Percentiles rank a stretch among this genome's conserved stretches.
Conservation (phyloP, 1,139 yeast species). For the Suhomyces coccinellae region DNA sequence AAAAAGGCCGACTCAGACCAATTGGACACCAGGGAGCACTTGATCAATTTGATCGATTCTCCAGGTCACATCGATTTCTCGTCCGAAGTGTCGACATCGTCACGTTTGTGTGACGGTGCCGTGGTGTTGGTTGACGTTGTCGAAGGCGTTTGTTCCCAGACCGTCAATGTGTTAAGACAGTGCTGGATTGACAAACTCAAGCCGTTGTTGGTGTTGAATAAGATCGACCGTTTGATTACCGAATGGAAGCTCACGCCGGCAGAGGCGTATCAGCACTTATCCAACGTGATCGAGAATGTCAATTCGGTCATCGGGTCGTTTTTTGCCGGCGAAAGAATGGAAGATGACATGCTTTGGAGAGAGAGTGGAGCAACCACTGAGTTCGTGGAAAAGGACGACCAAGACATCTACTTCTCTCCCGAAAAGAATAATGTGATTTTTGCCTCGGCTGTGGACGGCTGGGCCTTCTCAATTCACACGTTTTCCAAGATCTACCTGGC, state of each 20-base stretch:
- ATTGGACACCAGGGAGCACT: constrained; percentile 63
- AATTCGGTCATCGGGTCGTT: constrained; percentile 94
- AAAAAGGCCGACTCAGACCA: constrained; percentile 32
- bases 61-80: constrained; percentile 99
- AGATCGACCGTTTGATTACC: constrained; percentile 80
- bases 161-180: constrained; percentile 90
- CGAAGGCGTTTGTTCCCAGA: constrained; percentile 97
- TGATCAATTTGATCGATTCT: constrained; percentile 91
- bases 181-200: constrained; percentile 92
- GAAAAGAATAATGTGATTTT: constrained; percentile 88
- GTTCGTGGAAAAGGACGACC: constrained; percentile 75
- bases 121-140: constrained; percentile 93
- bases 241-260: constrained; percentile 80
- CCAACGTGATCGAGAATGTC: constrained; percentile 83
- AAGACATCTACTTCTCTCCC: constrained; percentile 86
- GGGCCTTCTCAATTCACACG: constrained; percentile 94
- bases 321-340: constrained; percentile 91
- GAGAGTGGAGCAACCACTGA: constrained; percentile 60
- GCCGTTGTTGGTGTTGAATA: constrained; percentile 89
- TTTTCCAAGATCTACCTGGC: constrained; percentile 85
- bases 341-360: constrained; percentile 82
- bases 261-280: constrained; percentile 83
- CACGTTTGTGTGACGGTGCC: constrained; percentile 95
- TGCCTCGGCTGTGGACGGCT: constrained; percentile 94
- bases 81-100: constrained; percentile 93